phyloP scores from a whole-genome alignment of 2,329 filamentous ascomycete species.

The Fusarium sulawesiense region DNA sequence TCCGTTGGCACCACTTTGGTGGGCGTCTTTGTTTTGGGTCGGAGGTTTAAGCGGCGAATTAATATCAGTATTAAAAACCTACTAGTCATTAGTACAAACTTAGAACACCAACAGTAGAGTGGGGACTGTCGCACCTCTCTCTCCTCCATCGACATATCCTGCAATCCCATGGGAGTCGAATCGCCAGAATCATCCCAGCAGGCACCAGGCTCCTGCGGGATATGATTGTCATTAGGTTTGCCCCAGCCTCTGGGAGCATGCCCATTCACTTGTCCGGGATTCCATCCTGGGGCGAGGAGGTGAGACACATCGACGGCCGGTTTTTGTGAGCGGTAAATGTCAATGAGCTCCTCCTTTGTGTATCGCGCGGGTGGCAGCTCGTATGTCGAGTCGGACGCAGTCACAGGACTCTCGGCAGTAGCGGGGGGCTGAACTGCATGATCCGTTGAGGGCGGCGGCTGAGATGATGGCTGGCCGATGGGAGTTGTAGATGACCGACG shows the following conservation, averaged over 20 bases:
- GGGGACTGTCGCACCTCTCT: slow-evolving; percentile 62
- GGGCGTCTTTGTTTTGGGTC: slow-evolving; percentile 75
- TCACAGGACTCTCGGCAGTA: slow-evolving; percentile 52
- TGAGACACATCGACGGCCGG: slow-evolving; percentile 67
- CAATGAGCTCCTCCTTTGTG: slow-evolving; percentile 81
- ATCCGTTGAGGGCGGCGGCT: slow-evolving; percentile 52
- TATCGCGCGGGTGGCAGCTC: slow-evolving; percentile 69
- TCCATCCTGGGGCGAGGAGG: slow-evolving; percentile 82
- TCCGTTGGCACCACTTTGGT: slow-evolving; percentile 69
- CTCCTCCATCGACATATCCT: slow-evolving; percentile 74
- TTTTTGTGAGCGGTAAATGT: slow-evolving; percentile 70
- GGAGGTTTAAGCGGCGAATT: slow-evolving; percentile 94
- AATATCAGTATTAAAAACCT: slow-evolving; percentile 87
- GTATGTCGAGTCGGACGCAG: slow-evolving; percentile 38
- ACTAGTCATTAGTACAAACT: slow-evolving; percentile 42
- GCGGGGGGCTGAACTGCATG: slow-evolving; percentile 54
- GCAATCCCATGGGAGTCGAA: slow-evolving; percentile 76
- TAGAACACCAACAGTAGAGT: slow-evolving; percentile 2
- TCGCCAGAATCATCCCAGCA: slow-evolving; percentile 86
- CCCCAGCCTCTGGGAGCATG: slow-evolving; percentile 76
- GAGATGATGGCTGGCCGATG: slow-evolving; percentile 55
- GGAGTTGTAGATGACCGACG: slow-evolving; percentile 72
- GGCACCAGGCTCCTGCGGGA: slow-evolving; percentile 83
- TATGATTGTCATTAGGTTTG: slow-evolving; percentile 78
- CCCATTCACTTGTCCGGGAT: slow-evolving; percentile 78